Base-by-base conservation (phyloP, 1,284 basidiomycete genomes). In the Gymnopus androsaceus region DNA sequence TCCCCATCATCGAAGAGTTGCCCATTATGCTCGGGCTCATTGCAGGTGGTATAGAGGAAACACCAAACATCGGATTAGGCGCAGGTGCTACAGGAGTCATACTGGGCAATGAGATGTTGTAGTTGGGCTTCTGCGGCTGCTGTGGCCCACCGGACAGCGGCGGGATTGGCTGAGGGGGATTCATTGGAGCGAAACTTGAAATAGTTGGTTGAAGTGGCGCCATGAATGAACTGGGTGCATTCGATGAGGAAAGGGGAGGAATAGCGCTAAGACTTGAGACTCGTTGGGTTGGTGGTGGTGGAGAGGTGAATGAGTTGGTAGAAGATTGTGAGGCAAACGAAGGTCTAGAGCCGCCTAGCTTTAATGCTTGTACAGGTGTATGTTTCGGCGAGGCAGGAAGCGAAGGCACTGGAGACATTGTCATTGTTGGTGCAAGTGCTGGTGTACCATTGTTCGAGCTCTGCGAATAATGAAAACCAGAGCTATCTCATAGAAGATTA, bases 71-170 rank as follows among this genome's bases (percentile, higher is more conserved):
- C 63, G 63, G 19, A 62, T 58, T 28, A 54, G 49, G 9, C 25
- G 36, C 34, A 31, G 54, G 45, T n/a, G 55, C 59, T 44, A 53
- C 28, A 30, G 60, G 41, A 36, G 56, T 48, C 47, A 56, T 59
- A 61, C 67, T 64, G n/a, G 72, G 59, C 15, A 81, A 61, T 3
- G 75, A 72, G 55, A 83, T 70, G 56, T 83, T 81, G 59, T 85
- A 84, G 60, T 83, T 85, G 15, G 82, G 81, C 58, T 72, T 77
- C n/a, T 67, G 63, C 31, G 64, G 60, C 42, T 66, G 62, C 53
- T 3, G 58, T 50, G 27, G 45, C 33, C 33, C 38, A 42, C 37
- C 47, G 27, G 27, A 45, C 15, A 57, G 62, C 38, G 56, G 48
- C 28, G 63, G 48, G n/a, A 47, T 52, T 27, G 57, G 49, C 11